Base-by-base conservation (phyloP, 345 rosid species). In the Arabidopsis suecica region DNA sequence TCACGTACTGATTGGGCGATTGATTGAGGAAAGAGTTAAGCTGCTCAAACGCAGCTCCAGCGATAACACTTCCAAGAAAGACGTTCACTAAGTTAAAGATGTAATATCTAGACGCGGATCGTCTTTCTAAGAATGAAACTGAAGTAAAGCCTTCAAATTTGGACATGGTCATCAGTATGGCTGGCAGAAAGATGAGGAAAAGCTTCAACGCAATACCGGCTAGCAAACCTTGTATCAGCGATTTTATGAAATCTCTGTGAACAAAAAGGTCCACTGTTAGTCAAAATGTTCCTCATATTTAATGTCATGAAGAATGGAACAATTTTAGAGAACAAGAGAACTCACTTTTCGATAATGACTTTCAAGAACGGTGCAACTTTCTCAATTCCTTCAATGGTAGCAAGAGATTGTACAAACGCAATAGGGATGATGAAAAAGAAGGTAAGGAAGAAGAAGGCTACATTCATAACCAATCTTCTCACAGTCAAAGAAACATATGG, bases 361-460 rank as follows among this genome's bases (percentile, higher is more conserved):
- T 28, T 82, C 83, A 95, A 83, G 83, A 90, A 91, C 6, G 96
- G 88, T 0, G 75, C 88, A 65, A 36, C 82, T 83, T 91, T 89
- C 80, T 85, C 97, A 0, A 95, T 87, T 55, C 93, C 93, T 49
- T 87, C 93, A 36, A 95, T 67, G 72, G 89, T 95, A 63, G 99
- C 99, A 60, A 95, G 84, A 75, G 97, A 79, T 86, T 95, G 99
- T 44, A 95, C 99, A 48, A 91, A 73, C 25, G 97, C 84, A 30
- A 95, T 90, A 3, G 99, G 99, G 63, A 95, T 88, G 83, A 91
- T 88, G 92, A 95, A 95, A 78, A 90, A 91, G 82, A 91, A 91
- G 75, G 99, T 88, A 37, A 95, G 92, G 80, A 91, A 95, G 76
- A 95, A 90, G 88, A 94, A 94, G n/a, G 97, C 91, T 45, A 91